A percentile compares a stretch with the other conserved stretches of the same genome.
Evolutionary conservation across 2,329 filamentous ascomycete species (phyloP).

Genomic region (Colletotrichum sp.): DNA sequence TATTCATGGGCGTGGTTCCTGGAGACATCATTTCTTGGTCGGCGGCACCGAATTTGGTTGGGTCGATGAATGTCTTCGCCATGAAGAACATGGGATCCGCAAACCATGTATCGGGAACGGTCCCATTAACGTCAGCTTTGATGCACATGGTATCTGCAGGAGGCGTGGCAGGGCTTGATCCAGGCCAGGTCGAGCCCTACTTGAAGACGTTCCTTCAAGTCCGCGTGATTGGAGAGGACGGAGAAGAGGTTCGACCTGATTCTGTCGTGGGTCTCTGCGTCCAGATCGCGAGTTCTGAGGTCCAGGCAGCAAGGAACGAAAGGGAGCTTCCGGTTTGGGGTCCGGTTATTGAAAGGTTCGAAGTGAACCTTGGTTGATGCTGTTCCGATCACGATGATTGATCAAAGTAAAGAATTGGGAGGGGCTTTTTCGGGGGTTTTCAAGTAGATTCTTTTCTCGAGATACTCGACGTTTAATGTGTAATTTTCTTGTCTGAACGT

Average conservation of each 20-base stretch:
- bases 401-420: neutral
- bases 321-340: conserved; percentile 44
- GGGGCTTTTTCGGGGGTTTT: neutral
- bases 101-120: conserved; percentile 49
- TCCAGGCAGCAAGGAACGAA: conserved; percentile 35
- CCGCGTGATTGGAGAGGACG: conserved; percentile 33
- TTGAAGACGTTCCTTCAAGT: conserved; percentile 42
- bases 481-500: neutral
- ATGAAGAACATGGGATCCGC: conserved; percentile 37
- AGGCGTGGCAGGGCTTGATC: conserved; percentile 40
- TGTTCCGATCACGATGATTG: neutral
- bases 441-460: neutral
- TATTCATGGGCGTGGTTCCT: conserved; percentile 68
- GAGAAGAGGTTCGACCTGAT: conserved; percentile 27
- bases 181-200: conserved; percentile 42
- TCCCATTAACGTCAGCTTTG: conserved; percentile 57
- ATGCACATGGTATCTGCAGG: conserved; percentile 44
- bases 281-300: conserved; percentile 40
- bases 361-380: neutral
- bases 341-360: conserved; percentile 23
- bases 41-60: conserved; percentile 60
- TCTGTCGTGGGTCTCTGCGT: conserved; percentile 39
- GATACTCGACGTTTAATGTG: neutral
- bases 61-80: conserved; percentile 64
- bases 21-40: conserved; percentile 54